phyloP scores from a whole-genome alignment of 352 stramenopile species.

The Phytophthora cryptogea region DNA sequence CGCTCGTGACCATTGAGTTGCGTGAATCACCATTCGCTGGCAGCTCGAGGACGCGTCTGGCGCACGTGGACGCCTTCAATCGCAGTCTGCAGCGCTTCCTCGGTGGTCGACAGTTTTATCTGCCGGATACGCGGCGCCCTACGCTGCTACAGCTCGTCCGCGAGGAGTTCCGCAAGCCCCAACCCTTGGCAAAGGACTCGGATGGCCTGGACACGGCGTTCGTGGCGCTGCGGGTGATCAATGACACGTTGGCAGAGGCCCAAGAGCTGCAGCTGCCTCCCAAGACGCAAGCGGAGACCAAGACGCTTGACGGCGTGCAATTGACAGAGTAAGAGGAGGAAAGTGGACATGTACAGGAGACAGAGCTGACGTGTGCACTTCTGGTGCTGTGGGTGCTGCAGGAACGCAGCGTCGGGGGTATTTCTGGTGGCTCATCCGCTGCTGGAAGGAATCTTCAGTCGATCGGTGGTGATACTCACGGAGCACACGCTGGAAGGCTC shows the following conservation, averaged over 20 bases:
- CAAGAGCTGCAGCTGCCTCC: constrained; percentile 39
- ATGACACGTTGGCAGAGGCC: constrained; percentile 58
- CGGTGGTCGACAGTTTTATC: constrained; percentile 63
- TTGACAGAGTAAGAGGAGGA: constrained; percentile 41
- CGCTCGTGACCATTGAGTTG: constrained; percentile 67
- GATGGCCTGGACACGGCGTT: constrained; percentile 64
- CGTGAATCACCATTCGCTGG: constrained; percentile 43
- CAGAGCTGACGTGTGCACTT: not conserved
- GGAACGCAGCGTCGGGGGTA: constrained; percentile 49
- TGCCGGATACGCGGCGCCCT: constrained; percentile 46
- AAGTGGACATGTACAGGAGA: not conserved
- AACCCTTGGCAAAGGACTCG: not conserved
- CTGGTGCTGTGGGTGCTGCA: constrained; percentile 19
- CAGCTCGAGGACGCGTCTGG: constrained; percentile 38
- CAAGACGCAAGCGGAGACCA: constrained; percentile 3
- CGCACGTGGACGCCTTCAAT: constrained; percentile 71
- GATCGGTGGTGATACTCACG: constrained; percentile 76
- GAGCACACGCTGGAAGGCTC: constrained; percentile 62
- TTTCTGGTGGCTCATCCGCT: constrained; percentile 82
- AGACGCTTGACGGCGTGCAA: constrained; percentile 37
- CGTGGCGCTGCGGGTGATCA: constrained; percentile 61
- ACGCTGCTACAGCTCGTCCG: constrained; percentile 49
- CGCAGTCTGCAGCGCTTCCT: constrained; percentile 55
- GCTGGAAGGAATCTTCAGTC: constrained; percentile 69
- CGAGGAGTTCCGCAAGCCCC: constrained; percentile 46